Percentiles rank a stretch among this genome's conserved stretches.
phyloP scores from a whole-genome alignment of 495 filamentous ascomycete genomes.

The Tuber magnatum region DNA sequence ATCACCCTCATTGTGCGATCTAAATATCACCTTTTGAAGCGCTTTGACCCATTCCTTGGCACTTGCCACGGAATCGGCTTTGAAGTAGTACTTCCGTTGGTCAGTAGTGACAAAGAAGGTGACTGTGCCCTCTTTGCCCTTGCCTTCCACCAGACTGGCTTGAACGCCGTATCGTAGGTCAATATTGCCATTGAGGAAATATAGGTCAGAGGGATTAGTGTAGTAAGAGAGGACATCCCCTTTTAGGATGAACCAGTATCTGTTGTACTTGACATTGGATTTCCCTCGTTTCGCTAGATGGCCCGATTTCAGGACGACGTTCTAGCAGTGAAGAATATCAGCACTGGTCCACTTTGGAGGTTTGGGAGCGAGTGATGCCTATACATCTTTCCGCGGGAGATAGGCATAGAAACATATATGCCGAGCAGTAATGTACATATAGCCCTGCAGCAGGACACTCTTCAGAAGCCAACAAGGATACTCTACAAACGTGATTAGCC shows the following conservation, averaged over 20 bases:
- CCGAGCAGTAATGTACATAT: slow-evolving; percentile 89
- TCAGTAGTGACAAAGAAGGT: slow-evolving; percentile 75
- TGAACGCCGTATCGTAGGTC: slow-evolving; percentile 89
- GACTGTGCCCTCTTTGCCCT: slow-evolving; percentile 62
- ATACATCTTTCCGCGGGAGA: slow-evolving; percentile 77
- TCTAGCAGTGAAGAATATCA: slow-evolving; percentile 44
- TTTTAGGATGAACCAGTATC: slow-evolving; percentile 95
- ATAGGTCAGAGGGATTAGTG: slow-evolving; percentile 70
- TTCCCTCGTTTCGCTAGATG: slow-evolving; percentile 83
- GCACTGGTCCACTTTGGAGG: background rate
- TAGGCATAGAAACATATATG: slow-evolving; percentile 98
- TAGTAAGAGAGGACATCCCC: slow-evolving; percentile 96
- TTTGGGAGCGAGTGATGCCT: slow-evolving; percentile 25
- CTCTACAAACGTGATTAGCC: slow-evolving; percentile 49
- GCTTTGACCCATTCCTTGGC: slow-evolving; percentile 97
- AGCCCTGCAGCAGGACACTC: slow-evolving; percentile 85
- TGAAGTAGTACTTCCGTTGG: slow-evolving; percentile 76
- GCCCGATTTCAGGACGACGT: slow-evolving; percentile 75
- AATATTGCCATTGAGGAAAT: slow-evolving; percentile 87
- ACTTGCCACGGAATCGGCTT: slow-evolving; percentile 77
- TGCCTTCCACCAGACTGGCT: slow-evolving; percentile 56
- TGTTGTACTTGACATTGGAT: slow-evolving; percentile 78
- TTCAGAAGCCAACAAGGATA: slow-evolving; percentile 93
- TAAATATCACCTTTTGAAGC: slow-evolving; percentile 88
- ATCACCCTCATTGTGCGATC: slow-evolving; percentile 91